Evolutionary conservation across 2,329 filamentous ascomycete genomes (phyloP).

Genomic region (Aspergillus niger): DNA sequence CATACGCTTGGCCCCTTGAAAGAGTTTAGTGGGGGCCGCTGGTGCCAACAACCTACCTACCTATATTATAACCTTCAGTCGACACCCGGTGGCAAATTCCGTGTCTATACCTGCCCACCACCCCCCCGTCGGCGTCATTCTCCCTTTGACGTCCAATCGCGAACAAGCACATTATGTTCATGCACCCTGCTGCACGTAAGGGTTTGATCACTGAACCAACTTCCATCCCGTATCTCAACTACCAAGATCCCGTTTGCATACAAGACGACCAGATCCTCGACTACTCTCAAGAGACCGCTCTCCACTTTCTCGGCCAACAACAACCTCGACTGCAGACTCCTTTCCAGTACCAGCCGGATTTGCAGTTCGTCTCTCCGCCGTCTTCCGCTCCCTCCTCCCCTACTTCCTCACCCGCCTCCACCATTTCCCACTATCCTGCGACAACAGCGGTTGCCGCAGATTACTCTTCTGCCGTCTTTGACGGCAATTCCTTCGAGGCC

Average conservation of each 20-base stretch:
- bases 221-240: slow-evolving; percentile 26
- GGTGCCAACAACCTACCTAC: slow-evolving; percentile 20
- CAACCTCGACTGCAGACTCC: slow-evolving; percentile 35
- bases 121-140: slow-evolving; percentile 23
- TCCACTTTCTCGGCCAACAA: slow-evolving; percentile 28
- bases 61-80: slow-evolving; percentile 31
- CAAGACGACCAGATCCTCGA: slow-evolving; percentile 43
- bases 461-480: slow-evolving; percentile 28
- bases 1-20: slow-evolving; percentile 25
- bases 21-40: slow-evolving; percentile 22
- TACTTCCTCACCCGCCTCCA: slow-evolving; percentile 37
- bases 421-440: slow-evolving; percentile 33
- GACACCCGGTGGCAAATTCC: slow-evolving; percentile 33
- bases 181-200: slow-evolving; percentile 44
- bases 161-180: slow-evolving; percentile 41
- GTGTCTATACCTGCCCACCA: slow-evolving; percentile 9
- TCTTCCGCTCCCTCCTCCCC: slow-evolving; percentile 41
- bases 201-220: slow-evolving; percentile 44
- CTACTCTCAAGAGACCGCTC: slow-evolving; percentile 28
- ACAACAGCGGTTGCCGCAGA: slow-evolving; percentile 29
- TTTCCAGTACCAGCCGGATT: slow-evolving; percentile 34
- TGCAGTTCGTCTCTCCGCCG: slow-evolving; percentile 38
- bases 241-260: slow-evolving; percentile 37
- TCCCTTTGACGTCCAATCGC: slow-evolving; percentile 28
- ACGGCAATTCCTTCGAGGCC: slow-evolving; percentile 36